phyloP scores from a whole-genome alignment of 441 rosid genomes.

The Gossypium trilobum region DNA sequence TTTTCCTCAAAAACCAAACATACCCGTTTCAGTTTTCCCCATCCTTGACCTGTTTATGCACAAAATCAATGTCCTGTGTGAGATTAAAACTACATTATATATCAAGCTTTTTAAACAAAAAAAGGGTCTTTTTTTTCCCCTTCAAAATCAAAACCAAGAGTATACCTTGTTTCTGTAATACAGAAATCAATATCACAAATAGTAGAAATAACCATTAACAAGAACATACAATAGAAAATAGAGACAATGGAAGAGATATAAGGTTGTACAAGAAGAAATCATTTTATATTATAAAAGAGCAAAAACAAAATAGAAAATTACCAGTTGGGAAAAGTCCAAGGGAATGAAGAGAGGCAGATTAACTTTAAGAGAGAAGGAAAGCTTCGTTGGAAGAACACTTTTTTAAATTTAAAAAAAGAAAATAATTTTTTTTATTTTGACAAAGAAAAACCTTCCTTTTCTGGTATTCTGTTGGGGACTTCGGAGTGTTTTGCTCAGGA shows the following conservation, averaged over 20 bases:
- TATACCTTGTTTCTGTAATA: background rate
- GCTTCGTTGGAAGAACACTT: background rate
- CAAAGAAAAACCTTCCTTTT: background rate
- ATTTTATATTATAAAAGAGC: background rate
- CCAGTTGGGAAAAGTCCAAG: background rate
- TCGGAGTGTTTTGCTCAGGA: background rate
- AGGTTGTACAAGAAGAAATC: background rate
- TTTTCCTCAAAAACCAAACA: background rate
- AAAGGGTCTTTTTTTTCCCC: too few relatives aligned
- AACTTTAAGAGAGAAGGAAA: background rate
- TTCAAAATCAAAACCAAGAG: background rate
- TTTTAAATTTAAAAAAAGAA: background rate
- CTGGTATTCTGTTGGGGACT: background rate
- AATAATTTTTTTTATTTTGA: background rate
- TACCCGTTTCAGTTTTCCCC: background rate
- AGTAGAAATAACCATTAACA: background rate
- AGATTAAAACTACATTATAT: background rate
- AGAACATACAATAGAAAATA: background rate
- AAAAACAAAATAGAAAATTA: background rate
- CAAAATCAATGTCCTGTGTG: background rate
- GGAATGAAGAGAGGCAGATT: background rate
- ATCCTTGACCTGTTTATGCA: background rate
- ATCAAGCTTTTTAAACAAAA: background rate
- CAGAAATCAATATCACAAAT: background rate
- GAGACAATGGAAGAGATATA: background rate